Evolutionary conservation across 352 stramenopile species (phyloP), one percentile per base, ranked within the genome.

Genomic region (Thraustochytrium sp.): DNA sequence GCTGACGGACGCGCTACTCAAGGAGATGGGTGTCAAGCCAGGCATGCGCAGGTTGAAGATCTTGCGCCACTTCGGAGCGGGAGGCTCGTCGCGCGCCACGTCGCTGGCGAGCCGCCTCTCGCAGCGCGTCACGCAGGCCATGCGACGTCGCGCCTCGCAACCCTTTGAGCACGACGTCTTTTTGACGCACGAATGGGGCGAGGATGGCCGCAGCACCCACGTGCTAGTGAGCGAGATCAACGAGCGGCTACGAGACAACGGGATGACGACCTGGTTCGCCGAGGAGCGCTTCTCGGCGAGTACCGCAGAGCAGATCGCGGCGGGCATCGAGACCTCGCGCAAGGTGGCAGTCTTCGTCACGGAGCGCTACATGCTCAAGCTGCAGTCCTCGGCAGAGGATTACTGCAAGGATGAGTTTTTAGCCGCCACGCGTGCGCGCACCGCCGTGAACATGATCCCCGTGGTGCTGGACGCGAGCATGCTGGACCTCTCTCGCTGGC

Each of bases 121-220:
- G n/a, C n/a, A n/a, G n/a, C n/a, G n/a, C n/a, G n/a, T n/a, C n/a
- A n/a, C n/a, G n/a, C n/a, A n/a, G n/a, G n/a, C n/a, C n/a, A n/a
- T n/a, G n/a, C n/a, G 49, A 23, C n/a, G n/a, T n/a, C n/a, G n/a
- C n/a, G n/a, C n/a, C n/a, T n/a, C n/a, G n/a, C n/a, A n/a, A n/a
- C n/a, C n/a, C n/a, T n/a, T n/a, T n/a, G n/a, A n/a, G n/a, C n/a
- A 63, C 5, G 63, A 75, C 63, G 63, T 34, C 3, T 75, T 75
- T 75, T 34, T 75, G 63, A 49, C 63, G 5, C 63, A 75, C 26
- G 40, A 53, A 0, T 75, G 63, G 63, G 63, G 63, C 63, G 61
- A 51, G 23, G 40, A 2, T 29, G 61, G 34, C n/a, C n/a, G n/a
- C 9, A 16, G 5, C 21, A 64, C 23, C 18, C 29, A 64, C 55